These are phyloP conservation scores for Scheffersomyces titani DNA, from an alignment of 1,139 yeast genomes.

Conservation along the genomic window DNA sequence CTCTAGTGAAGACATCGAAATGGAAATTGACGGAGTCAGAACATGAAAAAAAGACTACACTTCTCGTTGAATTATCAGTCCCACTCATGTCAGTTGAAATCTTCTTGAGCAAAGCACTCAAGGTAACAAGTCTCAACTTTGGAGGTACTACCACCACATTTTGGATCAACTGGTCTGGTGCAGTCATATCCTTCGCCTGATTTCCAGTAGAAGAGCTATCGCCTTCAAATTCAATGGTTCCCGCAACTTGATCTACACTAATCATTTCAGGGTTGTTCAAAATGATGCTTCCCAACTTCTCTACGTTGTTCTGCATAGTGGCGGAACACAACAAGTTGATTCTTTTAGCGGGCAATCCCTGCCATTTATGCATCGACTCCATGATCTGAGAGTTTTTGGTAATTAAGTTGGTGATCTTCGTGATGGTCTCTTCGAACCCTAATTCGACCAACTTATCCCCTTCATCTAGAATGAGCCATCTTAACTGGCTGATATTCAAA, in stretches of 20 bases:
- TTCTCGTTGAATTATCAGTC: constrained; percentile 35
- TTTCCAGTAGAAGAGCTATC: constrained; percentile 26
- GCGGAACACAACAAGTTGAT: constrained; percentile 91
- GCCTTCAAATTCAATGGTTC: constrained; percentile 44
- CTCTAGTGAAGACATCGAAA: constrained; percentile 67
- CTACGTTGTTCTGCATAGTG: constrained; percentile 80
- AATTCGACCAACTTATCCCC: constrained; percentile 94
- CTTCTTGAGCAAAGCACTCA: constrained; percentile 64
- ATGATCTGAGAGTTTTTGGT: constrained; percentile 44
- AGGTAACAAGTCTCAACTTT: constrained; percentile 79
- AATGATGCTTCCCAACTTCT: constrained; percentile 76
- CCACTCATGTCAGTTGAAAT: constrained; percentile 31
- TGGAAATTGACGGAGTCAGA: constrained; percentile 95
- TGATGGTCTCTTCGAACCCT: constrained; percentile 92
- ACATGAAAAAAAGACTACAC: constrained; percentile 89
- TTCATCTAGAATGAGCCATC: constrained; percentile 90
- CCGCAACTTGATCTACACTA: constrained; percentile 33
- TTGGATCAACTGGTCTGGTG: constrained; percentile 90
- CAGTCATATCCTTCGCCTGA: constrained; percentile 40
- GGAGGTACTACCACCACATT: constrained; percentile 84
- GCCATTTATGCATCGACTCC: constrained; percentile 41
- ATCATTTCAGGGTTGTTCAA: constrained; percentile 73
- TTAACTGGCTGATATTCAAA: constrained; percentile 67
- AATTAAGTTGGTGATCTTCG: constrained; percentile 67
- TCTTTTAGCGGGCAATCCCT: constrained; percentile 66